phyloP scores from a whole-genome alignment of 345 rosid genomes.

The Murraya paniculata region DNA sequence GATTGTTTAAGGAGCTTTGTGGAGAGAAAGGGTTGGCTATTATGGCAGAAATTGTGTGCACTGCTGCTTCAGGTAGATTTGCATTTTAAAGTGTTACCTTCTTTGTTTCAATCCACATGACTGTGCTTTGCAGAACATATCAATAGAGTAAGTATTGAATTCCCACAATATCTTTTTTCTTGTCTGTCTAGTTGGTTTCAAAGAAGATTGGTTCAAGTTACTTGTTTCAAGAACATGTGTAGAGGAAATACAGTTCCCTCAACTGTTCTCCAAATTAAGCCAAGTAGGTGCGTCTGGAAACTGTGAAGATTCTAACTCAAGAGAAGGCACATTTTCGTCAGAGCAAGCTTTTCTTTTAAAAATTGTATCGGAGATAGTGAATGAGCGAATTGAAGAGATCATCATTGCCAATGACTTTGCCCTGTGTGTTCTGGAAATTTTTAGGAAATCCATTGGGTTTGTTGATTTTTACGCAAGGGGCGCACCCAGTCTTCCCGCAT shows the following conservation, averaged over 20 bases:
- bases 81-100: not conserved
- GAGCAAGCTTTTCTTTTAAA: conserved; percentile 66
- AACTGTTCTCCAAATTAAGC: conserved; percentile 39
- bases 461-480: conserved; percentile 35
- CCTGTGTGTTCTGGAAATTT: conserved; percentile 29
- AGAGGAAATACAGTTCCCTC: conserved; percentile 47
- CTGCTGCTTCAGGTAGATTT: conserved; percentile 49
- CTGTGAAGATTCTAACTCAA: conserved; percentile 11
- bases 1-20: conserved; percentile 39
- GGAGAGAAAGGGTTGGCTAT: conserved; percentile 44
- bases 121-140: not conserved
- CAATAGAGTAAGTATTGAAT: not conserved
- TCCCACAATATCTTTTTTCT: not conserved
- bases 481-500: conserved; percentile 62
- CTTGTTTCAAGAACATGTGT: conserved; percentile 65
- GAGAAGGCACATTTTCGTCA: conserved; percentile 30
- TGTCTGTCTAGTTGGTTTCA: conserved; percentile 55
- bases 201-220: conserved; percentile 75
- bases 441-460: conserved; percentile 37
- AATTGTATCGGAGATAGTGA: conserved; percentile 52
- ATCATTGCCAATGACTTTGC: conserved; percentile 34
- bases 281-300: conserved; percentile 12
- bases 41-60: conserved; percentile 43
- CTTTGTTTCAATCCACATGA: not conserved
- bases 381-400: conserved; percentile 46